Evolutionary conservation across 1,139 yeast genomes (phyloP).

Genomic region (Kurtzmaniella quercitrusa): DNA sequence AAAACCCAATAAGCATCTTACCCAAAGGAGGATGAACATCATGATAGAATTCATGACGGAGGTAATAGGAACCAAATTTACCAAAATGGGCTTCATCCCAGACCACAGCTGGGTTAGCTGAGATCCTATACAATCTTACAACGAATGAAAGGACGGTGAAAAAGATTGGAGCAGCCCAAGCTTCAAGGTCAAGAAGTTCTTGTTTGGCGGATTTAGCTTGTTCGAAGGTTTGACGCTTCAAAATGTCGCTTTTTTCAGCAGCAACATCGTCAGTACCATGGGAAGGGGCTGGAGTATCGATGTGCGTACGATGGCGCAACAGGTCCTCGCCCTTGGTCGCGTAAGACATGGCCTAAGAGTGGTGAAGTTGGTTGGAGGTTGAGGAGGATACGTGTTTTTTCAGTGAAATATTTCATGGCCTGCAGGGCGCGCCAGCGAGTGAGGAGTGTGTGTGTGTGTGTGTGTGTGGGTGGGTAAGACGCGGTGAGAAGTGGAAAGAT

Average conservation of each 20-base stretch:
- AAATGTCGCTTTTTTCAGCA: conserved; percentile 13
- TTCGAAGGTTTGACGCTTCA: conserved; percentile 25
- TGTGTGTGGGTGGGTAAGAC: background rate
- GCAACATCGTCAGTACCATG: conserved; percentile 10
- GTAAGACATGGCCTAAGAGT: conserved; percentile 1
- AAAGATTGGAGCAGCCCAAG: conserved; percentile 40
- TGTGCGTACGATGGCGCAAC: conserved; percentile 26
- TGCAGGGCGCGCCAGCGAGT: background rate
- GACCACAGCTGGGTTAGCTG: conserved; percentile 48
- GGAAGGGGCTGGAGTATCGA: conserved; percentile 9
- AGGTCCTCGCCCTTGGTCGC: background rate
- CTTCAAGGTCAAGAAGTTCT: conserved; percentile 29
- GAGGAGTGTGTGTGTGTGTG: too few species aligned
- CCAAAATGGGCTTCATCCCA: conserved; percentile 83
- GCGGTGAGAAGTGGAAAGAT: background rate
- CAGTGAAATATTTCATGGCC: background rate
- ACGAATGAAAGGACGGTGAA: conserved; percentile 47
- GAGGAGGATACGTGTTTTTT: background rate
- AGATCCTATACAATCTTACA: conserved; percentile 51
- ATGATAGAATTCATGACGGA: conserved; percentile 90
- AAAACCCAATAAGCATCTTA: conserved; percentile 91
- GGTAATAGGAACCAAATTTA: conserved; percentile 88
- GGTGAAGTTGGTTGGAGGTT: background rate
- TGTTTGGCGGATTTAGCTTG: conserved; percentile 28
- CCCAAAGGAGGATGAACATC: conserved; percentile 99